These are phyloP conservation scores for Lipomyces kockii DNA, from an alignment of 805 yeast genomes.

Conservation along the genomic window DNA sequence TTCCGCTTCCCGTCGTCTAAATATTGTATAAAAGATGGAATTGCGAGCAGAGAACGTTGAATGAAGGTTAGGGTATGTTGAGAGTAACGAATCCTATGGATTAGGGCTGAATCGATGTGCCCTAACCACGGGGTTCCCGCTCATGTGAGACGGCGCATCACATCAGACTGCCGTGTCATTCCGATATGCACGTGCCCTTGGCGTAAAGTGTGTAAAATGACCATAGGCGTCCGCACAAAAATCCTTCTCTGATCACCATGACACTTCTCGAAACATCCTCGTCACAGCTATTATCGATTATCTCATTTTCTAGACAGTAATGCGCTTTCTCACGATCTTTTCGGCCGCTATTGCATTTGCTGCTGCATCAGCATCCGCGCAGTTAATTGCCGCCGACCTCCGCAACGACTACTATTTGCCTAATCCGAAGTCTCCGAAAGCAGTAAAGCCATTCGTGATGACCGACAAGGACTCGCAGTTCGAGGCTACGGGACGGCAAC, in stretches of 20 bases:
- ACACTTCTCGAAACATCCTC: background rate
- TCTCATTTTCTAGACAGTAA: background rate
- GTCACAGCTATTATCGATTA: background rate
- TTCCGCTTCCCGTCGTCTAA: background rate
- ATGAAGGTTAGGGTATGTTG: background rate
- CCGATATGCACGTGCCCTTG: no score
- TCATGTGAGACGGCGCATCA: no score
- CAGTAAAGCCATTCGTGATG: conserved; percentile 24
- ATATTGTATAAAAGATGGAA: no score
- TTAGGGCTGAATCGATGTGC: background rate
- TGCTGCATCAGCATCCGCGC: conserved; percentile 24
- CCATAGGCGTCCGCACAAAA: no score
- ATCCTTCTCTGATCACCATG: no score
- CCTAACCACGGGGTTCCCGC: background rate
- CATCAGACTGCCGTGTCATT: no score
- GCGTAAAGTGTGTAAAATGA: no score
- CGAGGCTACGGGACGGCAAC: conserved; percentile 11
- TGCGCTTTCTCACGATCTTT: background rate
- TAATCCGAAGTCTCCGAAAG: conserved; percentile 23
- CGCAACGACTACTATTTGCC: conserved; percentile 26
- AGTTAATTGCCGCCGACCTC: conserved; percentile 26
- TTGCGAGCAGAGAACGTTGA: background rate
- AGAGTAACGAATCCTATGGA: background rate
- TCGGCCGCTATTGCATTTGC: background rate
- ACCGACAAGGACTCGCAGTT: conserved; percentile 8